Percentiles rank a stretch among this genome's conserved stretches.
These are phyloP conservation scores for Fusarium humuli DNA, from an alignment of 2,329 filamentous ascomycete genomes.

Conservation along the genomic window DNA sequence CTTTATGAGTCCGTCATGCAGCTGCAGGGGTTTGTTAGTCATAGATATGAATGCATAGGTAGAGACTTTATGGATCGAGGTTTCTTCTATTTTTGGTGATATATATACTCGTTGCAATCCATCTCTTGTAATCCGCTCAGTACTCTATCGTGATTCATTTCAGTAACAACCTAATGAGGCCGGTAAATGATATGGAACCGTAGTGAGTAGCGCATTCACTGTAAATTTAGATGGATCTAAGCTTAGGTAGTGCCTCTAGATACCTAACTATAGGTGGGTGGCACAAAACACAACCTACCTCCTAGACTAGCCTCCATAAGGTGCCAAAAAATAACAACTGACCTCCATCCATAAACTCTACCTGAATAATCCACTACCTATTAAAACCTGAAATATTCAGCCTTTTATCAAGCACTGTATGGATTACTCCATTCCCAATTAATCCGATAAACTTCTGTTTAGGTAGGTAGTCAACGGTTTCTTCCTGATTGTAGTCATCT, in stretches of 20 bases:
- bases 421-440: background rate
- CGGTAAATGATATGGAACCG: background rate
- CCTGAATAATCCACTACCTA: no score
- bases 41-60: background rate
- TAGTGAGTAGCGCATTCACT: background rate
- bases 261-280: background rate
- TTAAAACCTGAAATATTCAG: background rate
- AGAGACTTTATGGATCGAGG: background rate
- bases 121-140: background rate
- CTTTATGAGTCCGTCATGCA: constrained; percentile 3
- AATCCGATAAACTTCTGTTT: background rate
- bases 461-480: background rate
- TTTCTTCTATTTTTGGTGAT: background rate
- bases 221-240: background rate
- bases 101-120: background rate
- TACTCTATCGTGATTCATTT: background rate
- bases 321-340: background rate
- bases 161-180: background rate
- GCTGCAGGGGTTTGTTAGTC: background rate
- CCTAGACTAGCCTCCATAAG: background rate
- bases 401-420: background rate
- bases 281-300: background rate
- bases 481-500: background rate
- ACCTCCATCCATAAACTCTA: background rate
- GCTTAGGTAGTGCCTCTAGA: background rate